Evolutionary conservation across 2,329 filamentous ascomycete genomes (phyloP).

Genomic region (Erysiphe pulchra): DNA sequence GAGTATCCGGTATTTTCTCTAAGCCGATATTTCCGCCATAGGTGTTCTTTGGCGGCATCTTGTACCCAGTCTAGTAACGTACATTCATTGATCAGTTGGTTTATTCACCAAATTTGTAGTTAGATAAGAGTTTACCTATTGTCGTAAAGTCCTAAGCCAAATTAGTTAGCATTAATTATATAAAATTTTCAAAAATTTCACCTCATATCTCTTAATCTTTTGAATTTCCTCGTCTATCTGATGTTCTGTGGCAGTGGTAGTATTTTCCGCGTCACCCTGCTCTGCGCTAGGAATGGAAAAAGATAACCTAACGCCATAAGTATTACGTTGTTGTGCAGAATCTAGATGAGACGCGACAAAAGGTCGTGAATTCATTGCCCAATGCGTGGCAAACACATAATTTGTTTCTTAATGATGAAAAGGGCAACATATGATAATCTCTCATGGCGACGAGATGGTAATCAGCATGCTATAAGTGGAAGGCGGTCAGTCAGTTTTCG

Average conservation of each 20-base stretch:
- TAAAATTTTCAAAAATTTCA: conserved; percentile 13
- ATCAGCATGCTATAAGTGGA: no score
- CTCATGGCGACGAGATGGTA: no score
- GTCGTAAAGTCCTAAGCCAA: conserved; percentile 61
- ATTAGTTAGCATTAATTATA: conserved; percentile 3
- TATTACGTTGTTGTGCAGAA: conserved; percentile 6
- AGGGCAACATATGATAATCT: no score
- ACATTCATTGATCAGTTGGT: conserved; percentile 13
- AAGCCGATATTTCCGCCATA: conserved; percentile 50
- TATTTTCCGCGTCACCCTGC: conserved; percentile 27
- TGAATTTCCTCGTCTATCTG: conserved; percentile 85
- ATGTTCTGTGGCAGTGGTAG: conserved; percentile 29
- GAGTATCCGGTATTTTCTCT: conserved; percentile 49
- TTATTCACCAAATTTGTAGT: conserved; percentile 1
- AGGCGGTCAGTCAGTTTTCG: no score
- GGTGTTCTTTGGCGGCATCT: conserved; percentile 76
- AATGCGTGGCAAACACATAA: conserved; percentile 4
- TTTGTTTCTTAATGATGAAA: background rate
- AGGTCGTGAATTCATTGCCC: conserved; percentile 14
- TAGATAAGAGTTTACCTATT: conserved; percentile 29
- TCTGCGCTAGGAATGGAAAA: conserved; percentile 41
- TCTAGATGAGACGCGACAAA: conserved; percentile 9
- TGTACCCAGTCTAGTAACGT: conserved; percentile 67
- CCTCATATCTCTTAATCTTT: conserved; percentile 91
- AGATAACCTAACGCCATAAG: conserved; percentile 9